A percentile compares a stretch with the other conserved stretches of the same genome.
phyloP scores from a whole-genome alignment of 2,329 filamentous ascomycete genomes.

The Huntiella omanensis region DNA sequence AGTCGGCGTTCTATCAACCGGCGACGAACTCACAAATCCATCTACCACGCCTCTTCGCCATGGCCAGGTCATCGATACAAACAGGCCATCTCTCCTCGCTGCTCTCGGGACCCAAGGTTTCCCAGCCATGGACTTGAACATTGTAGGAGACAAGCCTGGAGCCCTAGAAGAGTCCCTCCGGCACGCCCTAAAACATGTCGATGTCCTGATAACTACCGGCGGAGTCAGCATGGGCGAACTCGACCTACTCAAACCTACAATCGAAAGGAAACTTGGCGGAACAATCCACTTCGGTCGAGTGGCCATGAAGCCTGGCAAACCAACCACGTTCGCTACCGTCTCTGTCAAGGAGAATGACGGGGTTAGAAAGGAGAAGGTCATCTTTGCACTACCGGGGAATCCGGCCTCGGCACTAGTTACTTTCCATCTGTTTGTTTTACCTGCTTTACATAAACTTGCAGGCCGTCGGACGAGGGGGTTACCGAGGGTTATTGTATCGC shows the following conservation, averaged over 20 bases:
- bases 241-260: slow-evolving; percentile 87
- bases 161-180: slow-evolving; percentile 62
- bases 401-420: slow-evolving; percentile 86
- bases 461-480: slow-evolving; percentile 52
- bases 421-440: slow-evolving; percentile 84
- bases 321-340: slow-evolving; percentile 87
- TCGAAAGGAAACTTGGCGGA: slow-evolving; percentile 75
- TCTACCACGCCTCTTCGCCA: slow-evolving; percentile 41
- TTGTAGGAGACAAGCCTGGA: slow-evolving; percentile 55
- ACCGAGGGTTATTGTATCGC: slow-evolving; percentile 48
- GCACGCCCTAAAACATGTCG: slow-evolving; percentile 51
- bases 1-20: slow-evolving; percentile 78
- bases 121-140: slow-evolving; percentile 66
- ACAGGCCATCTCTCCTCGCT: slow-evolving; percentile 70
- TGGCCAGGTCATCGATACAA: slow-evolving; percentile 86
- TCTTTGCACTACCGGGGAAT: slow-evolving; percentile 88
- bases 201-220: slow-evolving; percentile 78
- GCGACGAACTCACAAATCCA: slow-evolving; percentile 78
- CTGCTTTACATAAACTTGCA: slow-evolving; percentile 58
- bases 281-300: slow-evolving; percentile 94
- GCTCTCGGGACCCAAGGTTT: slow-evolving; percentile 59
- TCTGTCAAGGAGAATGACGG: slow-evolving; percentile 33
- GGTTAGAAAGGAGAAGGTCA: slow-evolving; percentile 43
- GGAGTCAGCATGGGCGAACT: slow-evolving; percentile 97
- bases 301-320: slow-evolving; percentile 95